phyloP scores from a whole-genome alignment of 345 rosid genomes.

The Bretschneidera sinensis region DNA sequence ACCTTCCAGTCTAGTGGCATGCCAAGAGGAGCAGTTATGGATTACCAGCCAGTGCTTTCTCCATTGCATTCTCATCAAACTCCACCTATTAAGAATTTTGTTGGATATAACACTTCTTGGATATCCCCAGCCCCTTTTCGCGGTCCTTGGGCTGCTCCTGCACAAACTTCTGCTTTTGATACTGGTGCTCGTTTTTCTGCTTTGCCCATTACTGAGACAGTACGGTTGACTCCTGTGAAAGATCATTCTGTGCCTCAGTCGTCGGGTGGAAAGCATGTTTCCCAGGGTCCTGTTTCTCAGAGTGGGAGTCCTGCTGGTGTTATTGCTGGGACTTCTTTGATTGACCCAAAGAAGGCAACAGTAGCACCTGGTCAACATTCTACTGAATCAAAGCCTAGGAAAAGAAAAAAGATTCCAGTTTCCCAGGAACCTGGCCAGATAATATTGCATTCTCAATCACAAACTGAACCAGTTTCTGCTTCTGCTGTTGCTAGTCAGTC shows the following conservation, averaged over 20 bases:
- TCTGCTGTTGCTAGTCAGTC: slow-evolving; percentile 36
- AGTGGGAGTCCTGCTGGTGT: slow-evolving; percentile 39
- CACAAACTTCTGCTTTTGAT: slow-evolving; percentile 60
- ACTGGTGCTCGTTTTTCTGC: slow-evolving; percentile 49
- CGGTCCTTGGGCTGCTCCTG: slow-evolving; percentile 62
- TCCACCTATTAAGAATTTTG: slow-evolving; percentile 49
- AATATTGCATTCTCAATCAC: slow-evolving; percentile 40
- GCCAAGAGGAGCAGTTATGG: slow-evolving; percentile 56
- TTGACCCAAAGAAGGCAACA: slow-evolving; percentile 40
- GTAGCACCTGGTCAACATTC: slow-evolving; percentile 48
- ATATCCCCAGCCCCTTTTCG: slow-evolving; percentile 67
- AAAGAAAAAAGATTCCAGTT: slow-evolving; percentile 60
- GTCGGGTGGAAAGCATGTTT: slow-evolving; percentile 42
- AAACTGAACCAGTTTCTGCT: slow-evolving; percentile 30
- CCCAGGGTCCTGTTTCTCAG: slow-evolving; percentile 30
- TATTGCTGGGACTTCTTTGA: slow-evolving; percentile 35
- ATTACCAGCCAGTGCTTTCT: slow-evolving; percentile 58
- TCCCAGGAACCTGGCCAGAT: slow-evolving; percentile 44
- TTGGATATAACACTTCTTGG: slow-evolving; percentile 67
- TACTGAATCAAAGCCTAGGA: slow-evolving; percentile 60
- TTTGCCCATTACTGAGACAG: slow-evolving; percentile 52
- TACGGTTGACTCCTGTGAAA: slow-evolving; percentile 53
- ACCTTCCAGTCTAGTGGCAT: slow-evolving; percentile 47
- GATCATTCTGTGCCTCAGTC: slow-evolving; percentile 47
- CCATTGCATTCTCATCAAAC: slow-evolving; percentile 68